Evolutionary conservation across 2,329 filamentous ascomycete species (phyloP), one percentile per base, ranked within the genome.

Genomic region (Dichotomopilus funicola): DNA sequence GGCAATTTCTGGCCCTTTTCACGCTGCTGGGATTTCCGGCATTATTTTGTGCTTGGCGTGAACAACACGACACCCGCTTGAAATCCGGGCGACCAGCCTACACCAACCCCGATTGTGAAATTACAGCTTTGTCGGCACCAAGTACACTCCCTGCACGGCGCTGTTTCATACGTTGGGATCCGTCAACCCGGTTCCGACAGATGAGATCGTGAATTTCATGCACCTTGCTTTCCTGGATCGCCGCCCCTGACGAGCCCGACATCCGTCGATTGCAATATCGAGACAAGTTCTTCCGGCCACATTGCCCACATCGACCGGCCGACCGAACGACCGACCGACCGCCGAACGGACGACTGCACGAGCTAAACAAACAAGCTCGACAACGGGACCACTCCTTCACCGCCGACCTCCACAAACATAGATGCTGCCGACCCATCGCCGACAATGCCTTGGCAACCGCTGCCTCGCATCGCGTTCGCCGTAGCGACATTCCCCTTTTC

Each of bases 381-480:
- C 2, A 2, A 9, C 37, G 12, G 37, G 9, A 40, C 8, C 2
- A 40, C 37, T 2, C 37, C 37, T 9, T 27, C 19, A 27, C 19
- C 19, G 19, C 19, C 19, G 19, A 27, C 19, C 19, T 27, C 19
- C 19, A 27, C 19, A n/a, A 42, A 38, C 46, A 51, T 64, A 58
- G 59, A 65, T 65, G 63, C 59, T 56, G 61, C 58, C 19, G 19
- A 27, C 60, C 63, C 53, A 59, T 53, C 59, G 49, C 51, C 38
- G 63, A 70, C 74, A 73, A 96, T 96, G 91, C 89, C 91, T 81
- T 99, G 94, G 94, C 86, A 89, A 81, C 92, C 94, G 68, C 82
- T 99, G 72, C 89, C 91, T 73, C 89, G 90, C 67, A 96, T 99
- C 77, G 94, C 91, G 69, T 99, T 97, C 78, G 95, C 92, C 65